Percentiles rank a stretch among this genome's conserved stretches.
These are phyloP conservation scores for Boletus speciosus DNA, from an alignment of 768 basidiomycete species.

Conservation along the genomic window DNA sequence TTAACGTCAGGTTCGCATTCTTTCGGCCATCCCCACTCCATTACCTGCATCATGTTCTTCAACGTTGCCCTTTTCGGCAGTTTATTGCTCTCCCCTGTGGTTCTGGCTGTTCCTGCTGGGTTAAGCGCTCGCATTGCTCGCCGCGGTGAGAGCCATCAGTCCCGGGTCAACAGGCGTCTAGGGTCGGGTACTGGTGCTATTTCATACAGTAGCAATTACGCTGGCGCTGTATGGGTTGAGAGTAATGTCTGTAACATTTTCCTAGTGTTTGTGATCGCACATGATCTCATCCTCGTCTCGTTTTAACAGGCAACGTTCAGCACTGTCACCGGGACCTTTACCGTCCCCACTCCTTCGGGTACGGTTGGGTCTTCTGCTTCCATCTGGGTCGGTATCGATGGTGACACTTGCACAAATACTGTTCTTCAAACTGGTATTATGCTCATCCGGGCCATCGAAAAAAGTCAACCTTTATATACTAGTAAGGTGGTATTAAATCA, in stretches of 20 bases:
- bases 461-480: not conserved
- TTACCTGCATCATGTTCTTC: not conserved
- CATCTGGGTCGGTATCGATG: slow-evolving; percentile 13
- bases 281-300: not conserved
- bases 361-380: not conserved
- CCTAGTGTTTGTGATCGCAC: not conserved
- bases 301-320: slow-evolving; percentile 4
- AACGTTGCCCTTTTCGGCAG: not conserved
- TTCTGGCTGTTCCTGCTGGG: not conserved
- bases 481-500: not conserved
- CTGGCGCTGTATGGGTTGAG: slow-evolving; percentile 1
- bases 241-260: not conserved
- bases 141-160: not conserved
- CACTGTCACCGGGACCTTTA: slow-evolving; percentile 6
- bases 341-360: slow-evolving; percentile 1
- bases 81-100: not conserved
- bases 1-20: not conserved
- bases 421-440: slow-evolving; percentile 4
- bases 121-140: not conserved
- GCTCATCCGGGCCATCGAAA: no score
- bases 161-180: no score
- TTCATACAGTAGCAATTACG: slow-evolving; percentile 1
- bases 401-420: not conserved
- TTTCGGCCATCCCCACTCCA: not conserved
- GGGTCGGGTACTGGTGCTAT: not conserved